Base-by-base conservation (phyloP, 208 protist genomes). In the Trypanosoma vivax region DNA sequence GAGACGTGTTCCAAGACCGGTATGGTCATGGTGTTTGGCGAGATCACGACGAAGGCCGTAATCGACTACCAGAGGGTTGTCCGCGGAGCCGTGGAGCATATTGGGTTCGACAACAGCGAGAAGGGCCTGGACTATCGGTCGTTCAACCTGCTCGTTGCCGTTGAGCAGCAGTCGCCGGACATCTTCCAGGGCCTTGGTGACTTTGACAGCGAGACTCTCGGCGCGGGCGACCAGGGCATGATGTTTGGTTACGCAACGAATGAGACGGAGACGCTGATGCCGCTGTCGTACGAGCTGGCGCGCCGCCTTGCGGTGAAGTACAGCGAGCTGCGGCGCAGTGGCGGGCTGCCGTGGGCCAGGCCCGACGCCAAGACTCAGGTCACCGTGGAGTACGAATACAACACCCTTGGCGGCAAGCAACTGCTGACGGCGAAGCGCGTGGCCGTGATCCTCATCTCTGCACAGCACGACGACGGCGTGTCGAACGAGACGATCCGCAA, bases 321-420 rank as follows among this genome's bases (percentile, higher is more conserved):
- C 39, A 43, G 39, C n/a, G 39, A 43, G 39, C n/a, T 43, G 6
- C 39, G 39, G 5, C 39, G 39, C n/a, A 43, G n/a, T 19, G 39
- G 39, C 23, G 39, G n/a, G 6, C 39, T 43, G 6, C n/a, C 39
- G 39, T 43, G 39, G 39, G 39, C 39, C 10, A 11, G 39, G 6
- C 39, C 39, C 39, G 39, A 43, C n/a, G 39, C 39, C 65, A 99
- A 99, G 90, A 99, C 98, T 19, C 95, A 98, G 83, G 98, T 99
- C 42, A 99, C 98, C 37, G 85, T 99, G 34, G 96, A 97, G 42
- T 97, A 96, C 74, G 95, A 98, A 78, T 69, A 99, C 34, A 99
- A 99, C 78, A 98, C 97, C 18, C 98, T 94, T 51, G 97, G 97
- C 57, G 55, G 92, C 29, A 99, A 99, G 39, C 39, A 43, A 19